Evolutionary conservation across 108 stramenopile genomes (phyloP), one percentile per base, ranked within the genome.

Genomic region (Cyclotella atomus): DNA sequence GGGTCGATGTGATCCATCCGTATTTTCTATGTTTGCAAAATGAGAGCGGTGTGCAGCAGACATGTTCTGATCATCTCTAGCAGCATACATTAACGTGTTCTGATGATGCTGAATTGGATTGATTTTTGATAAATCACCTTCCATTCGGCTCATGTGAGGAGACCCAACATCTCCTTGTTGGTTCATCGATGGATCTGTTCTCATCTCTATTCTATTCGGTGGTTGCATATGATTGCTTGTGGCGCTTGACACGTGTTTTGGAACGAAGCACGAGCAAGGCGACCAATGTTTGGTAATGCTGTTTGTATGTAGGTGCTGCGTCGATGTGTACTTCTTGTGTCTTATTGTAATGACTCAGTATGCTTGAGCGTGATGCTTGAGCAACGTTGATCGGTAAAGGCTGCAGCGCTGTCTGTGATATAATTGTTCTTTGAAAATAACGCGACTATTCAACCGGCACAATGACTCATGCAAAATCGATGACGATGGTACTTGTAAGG

Each of bases 131-230:
- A 70, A 32, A 32, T 74, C 80, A 33, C 73, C 68, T 45, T 50
- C 68, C 72, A 74, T 70, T 49, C 49, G 69, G 46, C 73, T 70
- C 23, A 81, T 75, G 53, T 75, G 73, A 81, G 80, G 80, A 66
- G 80, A 81, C 34, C 68, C 67, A 20, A 68, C 54, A 34, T 71
- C 47, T 71, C 59, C 68, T 49, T 56, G 56, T 36, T 76, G 38
- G 36, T 63, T 68, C 59, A 43, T 45, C 47, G 67, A 53, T 12
- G 52, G 59, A 53, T 63, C 75, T 43, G 38, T 17, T 68, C 60
- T 76, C 75, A 76, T 76, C 32, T 23, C 52, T 49, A n/a, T n/a
- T 4, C 9, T 49, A 73, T 41, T 17, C 20, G 61, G 14, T 43
- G 61, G 1, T 62, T 62, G 61, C 61, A 62, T 44, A 20, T 23